A percentile compares a stretch with the other conserved stretches of the same genome.
These are phyloP conservation scores for Podaxis mareebaensis DNA, from an alignment of 768 basidiomycete genomes.

Conservation along the genomic window DNA sequence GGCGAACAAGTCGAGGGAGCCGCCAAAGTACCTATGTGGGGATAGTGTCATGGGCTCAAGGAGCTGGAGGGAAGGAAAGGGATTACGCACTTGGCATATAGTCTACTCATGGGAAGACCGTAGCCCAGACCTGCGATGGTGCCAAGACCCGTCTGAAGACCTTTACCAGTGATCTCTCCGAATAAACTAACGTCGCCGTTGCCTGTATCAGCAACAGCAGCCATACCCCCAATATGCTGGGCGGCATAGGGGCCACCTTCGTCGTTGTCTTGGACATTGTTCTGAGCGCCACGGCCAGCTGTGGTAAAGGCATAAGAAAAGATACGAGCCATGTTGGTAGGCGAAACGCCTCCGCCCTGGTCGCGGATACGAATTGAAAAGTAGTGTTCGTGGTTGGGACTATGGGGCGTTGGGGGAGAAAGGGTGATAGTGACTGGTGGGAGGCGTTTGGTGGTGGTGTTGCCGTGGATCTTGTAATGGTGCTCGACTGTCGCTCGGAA, in stretches of 20 bases:
- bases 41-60: neutral
- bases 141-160: conserved; percentile 80
- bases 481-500: conserved; percentile 88
- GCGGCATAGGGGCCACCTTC: conserved; percentile 78
- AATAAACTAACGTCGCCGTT: conserved; percentile 58
- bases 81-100: conserved; percentile 59
- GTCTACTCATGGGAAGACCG: conserved; percentile 77
- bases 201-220: conserved; percentile 49
- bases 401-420: conserved; percentile 48
- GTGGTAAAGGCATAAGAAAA: conserved; percentile 95
- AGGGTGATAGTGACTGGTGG: conserved; percentile 75
- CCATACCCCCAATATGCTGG: conserved; percentile 73
- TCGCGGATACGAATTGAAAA: conserved; percentile 82
- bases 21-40: conserved; percentile 72
- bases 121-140: conserved; percentile 90
- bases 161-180: conserved; percentile 75
- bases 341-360: conserved; percentile 83
- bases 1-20: conserved; percentile 77
- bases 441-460: conserved; percentile 38
- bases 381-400: conserved; percentile 38
- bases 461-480: conserved; percentile 31
- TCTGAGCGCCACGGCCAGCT: conserved; percentile 52
- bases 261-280: conserved; percentile 38
- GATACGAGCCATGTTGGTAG: conserved; percentile 71
- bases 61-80: neutral